These are phyloP conservation scores for Ganoderma leucocontextum DNA, from an alignment of 1,284 basidiomycete genomes.

Conservation along the genomic window DNA sequence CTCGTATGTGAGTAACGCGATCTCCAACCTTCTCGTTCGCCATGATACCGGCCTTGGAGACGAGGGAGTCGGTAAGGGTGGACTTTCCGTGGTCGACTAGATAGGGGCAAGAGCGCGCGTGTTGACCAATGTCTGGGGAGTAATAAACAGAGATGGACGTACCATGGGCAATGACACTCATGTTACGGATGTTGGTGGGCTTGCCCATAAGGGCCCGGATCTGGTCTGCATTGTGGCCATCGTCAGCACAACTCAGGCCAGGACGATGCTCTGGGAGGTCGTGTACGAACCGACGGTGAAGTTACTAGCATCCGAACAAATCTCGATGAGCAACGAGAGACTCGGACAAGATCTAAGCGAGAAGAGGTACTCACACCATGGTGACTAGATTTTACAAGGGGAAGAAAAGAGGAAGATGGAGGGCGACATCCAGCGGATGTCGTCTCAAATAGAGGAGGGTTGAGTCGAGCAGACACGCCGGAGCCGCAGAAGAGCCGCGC, in stretches of 20 bases:
- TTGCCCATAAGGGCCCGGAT: slow-evolving; percentile 91
- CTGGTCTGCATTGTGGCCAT: slow-evolving; percentile 65
- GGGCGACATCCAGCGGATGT: slow-evolving; percentile 38
- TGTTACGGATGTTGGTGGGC: slow-evolving; percentile 96
- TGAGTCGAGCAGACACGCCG: slow-evolving; percentile 40
- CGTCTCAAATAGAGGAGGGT: slow-evolving; percentile 34
- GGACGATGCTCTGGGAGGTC: neutral
- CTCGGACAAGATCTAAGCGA: slow-evolving; percentile 21
- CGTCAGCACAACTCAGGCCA: slow-evolving; percentile 8
- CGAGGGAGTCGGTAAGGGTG: slow-evolving; percentile 98
- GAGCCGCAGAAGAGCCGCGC: slow-evolving; percentile 35
- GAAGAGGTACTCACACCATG: slow-evolving; percentile 75
- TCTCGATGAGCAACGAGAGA: slow-evolving; percentile 44
- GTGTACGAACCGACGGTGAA: slow-evolving; percentile 81
- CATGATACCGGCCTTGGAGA: slow-evolving; percentile 99
- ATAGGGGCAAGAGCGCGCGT: slow-evolving; percentile 22
- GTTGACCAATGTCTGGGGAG: slow-evolving; percentile 24
- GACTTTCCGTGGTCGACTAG: slow-evolving; percentile 99
- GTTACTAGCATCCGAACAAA: slow-evolving; percentile 62
- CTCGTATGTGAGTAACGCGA: slow-evolving; percentile 98
- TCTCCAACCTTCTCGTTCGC: slow-evolving; percentile 96
- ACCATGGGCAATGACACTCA: slow-evolving; percentile 98
- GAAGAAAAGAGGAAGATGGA: slow-evolving; percentile 37
- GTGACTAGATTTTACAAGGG: slow-evolving; percentile 56
- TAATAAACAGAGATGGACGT: slow-evolving; percentile 40